Base-by-base conservation (phyloP, 2,329 filamentous ascomycete species). In the Claviceps fusiformis region DNA sequence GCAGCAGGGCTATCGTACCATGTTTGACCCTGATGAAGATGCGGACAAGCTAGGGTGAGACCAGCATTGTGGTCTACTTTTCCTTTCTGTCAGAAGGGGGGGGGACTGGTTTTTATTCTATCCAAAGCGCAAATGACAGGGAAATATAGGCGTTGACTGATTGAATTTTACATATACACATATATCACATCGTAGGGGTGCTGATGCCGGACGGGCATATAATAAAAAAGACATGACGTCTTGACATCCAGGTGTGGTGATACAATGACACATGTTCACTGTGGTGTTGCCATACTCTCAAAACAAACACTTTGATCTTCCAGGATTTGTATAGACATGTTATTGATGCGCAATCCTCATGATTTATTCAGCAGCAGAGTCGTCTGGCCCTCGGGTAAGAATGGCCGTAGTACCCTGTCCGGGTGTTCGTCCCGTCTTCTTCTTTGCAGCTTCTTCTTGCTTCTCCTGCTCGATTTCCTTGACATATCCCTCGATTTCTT, bases 401-500 rank as follows among this genome's bases (percentile, higher is more conserved):
- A 93, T 89, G 47, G 88, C 80, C 19, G 87, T 83, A 62, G 74
- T 83, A 50, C 83, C 84, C 52, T 79, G 82, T 56, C 83, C 85
- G n/a, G 83, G 80, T 58, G 82, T 80, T 63, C 85, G 79, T 57
- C 87, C 86, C 48, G 82, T 87, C 84, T 95, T 95, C 85, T 95
- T 95, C 81, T 90, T 95, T 45, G 89, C 89, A 29, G 92, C 92
- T 77, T 98, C 93, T 72, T 97, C 93, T 70, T 95, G 91, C 81
- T 98, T 98, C 81, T 98, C 95, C 65, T 91, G 87, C 78, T 98
- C 95, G 71, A 98, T 98, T 73, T 83, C 93, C 83, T 97, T 97
- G 67, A 98, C 95, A 67, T 95, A 96, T 63, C 82, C 82, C 78
- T 98, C 93, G 66, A 98, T 98, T 66, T 95, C 89, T 71, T 97